Evolutionary conservation across 2,329 filamentous ascomycete genomes (phyloP), one percentile per base, ranked within the genome.

Genomic region (Trichoderma gracile): DNA sequence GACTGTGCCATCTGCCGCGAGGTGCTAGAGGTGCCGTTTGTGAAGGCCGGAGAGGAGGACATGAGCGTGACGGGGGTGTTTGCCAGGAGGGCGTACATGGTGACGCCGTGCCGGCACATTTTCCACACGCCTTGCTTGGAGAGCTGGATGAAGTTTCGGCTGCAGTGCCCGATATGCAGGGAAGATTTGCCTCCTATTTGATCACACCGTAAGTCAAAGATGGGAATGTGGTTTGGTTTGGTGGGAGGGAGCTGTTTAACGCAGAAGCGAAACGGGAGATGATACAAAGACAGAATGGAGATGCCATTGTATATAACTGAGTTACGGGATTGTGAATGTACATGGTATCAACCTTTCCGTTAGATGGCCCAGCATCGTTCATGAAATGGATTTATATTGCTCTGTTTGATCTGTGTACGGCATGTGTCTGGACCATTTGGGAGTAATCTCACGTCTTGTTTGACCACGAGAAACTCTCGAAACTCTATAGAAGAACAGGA

Each of bases 1-100:
- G 93, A 98, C 78, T 99, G 95, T 76, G 92, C 93, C 19, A 97
- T 99, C 69, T 99, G 95, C 75, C 90, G 94, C 78, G 93, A 97
- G 77, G 84, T 90, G 52, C 87, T 99, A 19, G 92, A 97, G 74
- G 92, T 98, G 2, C 92, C 93, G 0, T 89, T 98, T 23, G 79
- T 97, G 38, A 82, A 83, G 57, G 82, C 84, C 1, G 84, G 83
- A 10, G 81, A 82, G 46, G 81, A 82, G 49, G 83, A 84, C 10
- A 76, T 77, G 0, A 84, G 85, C 38, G 83, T 88, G 65, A 80
- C 86, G 0, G 88, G 88, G 33, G 85, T 97, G 63, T 82, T 98
- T 69, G 90, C 91, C 38, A 82, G 94, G 66, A 85, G 93, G 56
- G 83, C 86, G 70, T 98, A 98, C 78, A 99, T 99, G 95, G 92